These are phyloP conservation scores for Wickerhamiella shivajii DNA, from an alignment of 805 yeast species.

Conservation along the genomic window DNA sequence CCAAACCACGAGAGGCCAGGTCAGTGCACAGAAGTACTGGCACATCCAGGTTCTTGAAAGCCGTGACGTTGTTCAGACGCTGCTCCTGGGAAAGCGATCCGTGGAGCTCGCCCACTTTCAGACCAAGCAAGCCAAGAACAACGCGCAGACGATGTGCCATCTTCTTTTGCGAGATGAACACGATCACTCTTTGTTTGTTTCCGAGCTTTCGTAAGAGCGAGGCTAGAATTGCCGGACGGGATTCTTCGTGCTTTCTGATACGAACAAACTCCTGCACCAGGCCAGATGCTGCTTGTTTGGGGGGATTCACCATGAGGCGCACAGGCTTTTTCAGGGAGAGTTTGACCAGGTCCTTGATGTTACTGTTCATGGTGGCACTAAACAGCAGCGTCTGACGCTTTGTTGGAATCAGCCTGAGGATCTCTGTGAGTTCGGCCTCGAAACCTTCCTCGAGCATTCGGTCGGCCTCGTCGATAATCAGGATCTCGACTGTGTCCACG, in stretches of 20 bases:
- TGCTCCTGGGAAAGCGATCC: constrained; percentile 79
- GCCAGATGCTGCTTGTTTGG: constrained; percentile 85
- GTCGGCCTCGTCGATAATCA: constrained; percentile 96
- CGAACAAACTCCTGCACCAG: constrained; percentile 89
- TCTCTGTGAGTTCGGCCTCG: constrained; percentile 87
- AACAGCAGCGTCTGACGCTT: constrained; percentile 88
- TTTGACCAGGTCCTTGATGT: constrained; percentile 74
- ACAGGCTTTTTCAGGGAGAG: constrained; percentile 84
- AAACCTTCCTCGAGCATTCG: constrained; percentile 99
- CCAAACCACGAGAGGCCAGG: constrained; percentile 97
- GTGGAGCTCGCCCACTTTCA: constrained; percentile 67
- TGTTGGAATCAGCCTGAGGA: constrained; percentile 69
- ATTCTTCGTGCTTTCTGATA: constrained; percentile 62
- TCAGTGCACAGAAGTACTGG: constrained; percentile 92
- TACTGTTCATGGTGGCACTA: constrained; percentile 96
- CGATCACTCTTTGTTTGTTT: constrained; percentile 61
- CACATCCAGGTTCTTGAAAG: constrained; percentile 67
- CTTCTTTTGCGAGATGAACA: constrained; percentile 85
- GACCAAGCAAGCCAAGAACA: constrained; percentile 63
- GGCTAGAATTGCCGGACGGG: constrained; percentile 71
- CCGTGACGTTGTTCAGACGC: constrained; percentile 70
- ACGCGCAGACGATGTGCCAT: constrained; percentile 78
- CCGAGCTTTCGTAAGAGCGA: constrained; percentile 56
- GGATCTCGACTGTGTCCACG: constrained; percentile 80
- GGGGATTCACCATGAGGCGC: constrained; percentile 90